These are phyloP conservation scores for Sarcodon aspratus DNA, from an alignment of 768 basidiomycete species.

Conservation along the genomic window DNA sequence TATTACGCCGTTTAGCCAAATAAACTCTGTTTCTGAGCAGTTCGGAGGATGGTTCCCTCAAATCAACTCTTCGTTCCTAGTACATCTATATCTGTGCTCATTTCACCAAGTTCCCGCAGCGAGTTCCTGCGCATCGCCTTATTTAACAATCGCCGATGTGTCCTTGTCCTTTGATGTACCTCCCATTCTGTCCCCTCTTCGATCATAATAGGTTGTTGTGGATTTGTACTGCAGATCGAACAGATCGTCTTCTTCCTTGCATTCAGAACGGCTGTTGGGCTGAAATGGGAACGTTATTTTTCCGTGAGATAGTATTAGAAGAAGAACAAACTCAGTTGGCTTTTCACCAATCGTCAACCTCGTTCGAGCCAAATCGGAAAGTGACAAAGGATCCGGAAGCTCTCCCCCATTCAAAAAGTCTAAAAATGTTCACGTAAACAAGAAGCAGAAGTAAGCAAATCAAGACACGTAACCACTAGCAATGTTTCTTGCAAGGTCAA, in stretches of 20 bases:
- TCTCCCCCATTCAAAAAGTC: slow-evolving; percentile 40
- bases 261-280: slow-evolving; percentile 43
- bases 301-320: slow-evolving; percentile 1
- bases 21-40: no score
- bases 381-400: slow-evolving; percentile 43
- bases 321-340: slow-evolving; percentile 29
- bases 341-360: slow-evolving; percentile 38
- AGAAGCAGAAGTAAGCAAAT: background rate
- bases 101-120: no score
- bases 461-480: slow-evolving; percentile 27
- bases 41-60: no score
- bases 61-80: no score
- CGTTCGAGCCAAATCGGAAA: slow-evolving; percentile 43
- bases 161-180: slow-evolving; percentile 41
- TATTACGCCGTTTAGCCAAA: no score
- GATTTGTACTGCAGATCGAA: slow-evolving; percentile 46
- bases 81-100: no score
- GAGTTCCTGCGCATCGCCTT: background rate
- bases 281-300: slow-evolving; percentile 15
- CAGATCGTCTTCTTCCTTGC: slow-evolving; percentile 52
- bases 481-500: slow-evolving; percentile 35
- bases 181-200: slow-evolving; percentile 43
- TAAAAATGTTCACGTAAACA: no score
- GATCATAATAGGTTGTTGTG: slow-evolving; percentile 51
- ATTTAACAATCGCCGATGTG: slow-evolving; percentile 37